Base-by-base conservation (phyloP, 495 filamentous ascomycete species). In the Neurospora sp. region DNA sequence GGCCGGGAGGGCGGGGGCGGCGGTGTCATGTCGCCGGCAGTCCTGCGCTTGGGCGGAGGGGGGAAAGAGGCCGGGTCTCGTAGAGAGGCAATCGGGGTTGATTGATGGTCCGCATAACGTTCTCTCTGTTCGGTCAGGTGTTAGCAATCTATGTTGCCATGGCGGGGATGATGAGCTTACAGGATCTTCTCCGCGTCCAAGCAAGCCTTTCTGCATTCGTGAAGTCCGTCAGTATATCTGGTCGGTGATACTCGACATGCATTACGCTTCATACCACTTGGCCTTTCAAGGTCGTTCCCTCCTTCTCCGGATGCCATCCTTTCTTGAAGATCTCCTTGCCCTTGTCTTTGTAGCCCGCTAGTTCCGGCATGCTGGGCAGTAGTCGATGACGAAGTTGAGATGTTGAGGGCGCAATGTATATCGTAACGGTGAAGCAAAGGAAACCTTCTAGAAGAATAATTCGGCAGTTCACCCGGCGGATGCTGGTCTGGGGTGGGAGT, bases 21-120 rank as follows among this genome's bases (percentile, higher is more conserved):
- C 14, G 59, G 72, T 39, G 71, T 70, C 53, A 71, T 74, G 68
- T 61, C 73, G 37, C 27, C 65, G 72, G 69, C 27, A 31, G 27
- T 70, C 75, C 75, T n/a, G 76, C 61, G 83, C 74, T 91, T 97
- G 4, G 95, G 95, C 27, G 95, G 95, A 41, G 95, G 93, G 3
- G 88, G 93, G 80, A 99, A 98, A 14, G 90, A 87, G 0, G 88
- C 79, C 2, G 96, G 95, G 80, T 99, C 96, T 77, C 91, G 90
- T 22, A 99, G 85, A 3, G 91, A 85, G 4, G 89, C 87, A n/a
- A 97, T 80, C 3, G 96, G 95, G 6, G 85, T 65, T 35, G 53
- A 18, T 9, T 65, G 14, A 37, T 65, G 53, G 27, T 65, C 16
- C 53, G 53, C 53, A 65, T 65, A 65, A 35, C 53, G 53, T 65